These are phyloP conservation scores for Curvularia hawaiiensis DNA, from an alignment of 2,329 filamentous ascomycete genomes.

Conservation along the genomic window DNA sequence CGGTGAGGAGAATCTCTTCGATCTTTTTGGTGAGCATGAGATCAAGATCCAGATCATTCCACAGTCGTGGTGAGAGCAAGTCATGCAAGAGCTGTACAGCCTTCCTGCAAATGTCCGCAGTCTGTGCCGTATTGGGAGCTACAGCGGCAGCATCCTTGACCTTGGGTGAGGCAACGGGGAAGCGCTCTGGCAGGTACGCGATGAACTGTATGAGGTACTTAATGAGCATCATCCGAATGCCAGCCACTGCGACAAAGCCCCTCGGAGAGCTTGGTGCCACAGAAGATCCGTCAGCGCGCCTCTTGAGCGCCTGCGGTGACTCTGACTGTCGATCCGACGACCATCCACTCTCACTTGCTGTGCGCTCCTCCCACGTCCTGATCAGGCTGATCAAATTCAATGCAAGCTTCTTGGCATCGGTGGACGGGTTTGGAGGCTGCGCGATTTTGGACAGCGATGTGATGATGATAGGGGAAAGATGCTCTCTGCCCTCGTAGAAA, in stretches of 20 bases:
- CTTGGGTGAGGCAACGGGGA: constrained; percentile 63
- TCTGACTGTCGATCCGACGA: constrained; percentile 58
- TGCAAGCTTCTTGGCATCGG: constrained; percentile 89
- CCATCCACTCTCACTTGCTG: constrained; percentile 63
- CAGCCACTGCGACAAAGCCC: constrained; percentile 50
- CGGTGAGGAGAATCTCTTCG: constrained; percentile 80
- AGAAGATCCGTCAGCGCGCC: constrained; percentile 72
- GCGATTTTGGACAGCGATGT: constrained; percentile 88
- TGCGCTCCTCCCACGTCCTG: constrained; percentile 88
- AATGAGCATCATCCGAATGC: constrained; percentile 78
- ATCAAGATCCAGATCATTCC: constrained; percentile 91
- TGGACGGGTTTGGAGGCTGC: constrained; percentile 78
- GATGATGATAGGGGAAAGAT: constrained; percentile 88
- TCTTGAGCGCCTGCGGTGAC: constrained; percentile 73
- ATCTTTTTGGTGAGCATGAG: constrained; percentile 83
- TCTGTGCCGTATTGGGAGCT: constrained; percentile 51
- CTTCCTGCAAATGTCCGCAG: constrained; percentile 83
- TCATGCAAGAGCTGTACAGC: constrained; percentile 81
- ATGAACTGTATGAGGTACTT: constrained; percentile 98
- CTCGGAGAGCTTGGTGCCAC: constrained; percentile 57
- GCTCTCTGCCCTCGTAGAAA: constrained; percentile 94
- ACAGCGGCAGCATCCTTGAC: constrained; percentile 47
- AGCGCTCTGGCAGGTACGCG: constrained; percentile 84
- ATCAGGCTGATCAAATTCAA: constrained; percentile 90
- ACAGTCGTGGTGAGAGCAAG: constrained; percentile 83